These are phyloP conservation scores for Hypoxylon sp. DNA, from an alignment of 2,329 filamentous ascomycete genomes.

Conservation along the genomic window DNA sequence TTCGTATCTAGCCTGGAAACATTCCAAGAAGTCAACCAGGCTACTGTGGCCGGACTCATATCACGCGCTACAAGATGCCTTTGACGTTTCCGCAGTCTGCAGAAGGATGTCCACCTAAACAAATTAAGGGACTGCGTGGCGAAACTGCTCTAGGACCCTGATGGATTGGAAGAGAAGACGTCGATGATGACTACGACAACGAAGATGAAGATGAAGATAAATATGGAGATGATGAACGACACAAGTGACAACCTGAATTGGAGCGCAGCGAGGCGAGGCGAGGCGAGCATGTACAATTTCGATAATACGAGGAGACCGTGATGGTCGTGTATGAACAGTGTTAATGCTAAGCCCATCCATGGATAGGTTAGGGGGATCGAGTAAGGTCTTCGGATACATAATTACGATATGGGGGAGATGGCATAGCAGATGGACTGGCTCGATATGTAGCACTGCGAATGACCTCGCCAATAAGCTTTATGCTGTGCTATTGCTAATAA, in stretches of 20 bases:
- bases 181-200: constrained; percentile 9
- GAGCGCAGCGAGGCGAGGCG: not conserved
- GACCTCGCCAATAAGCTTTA: not conserved
- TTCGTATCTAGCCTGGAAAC: constrained; percentile 39
- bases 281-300: not conserved
- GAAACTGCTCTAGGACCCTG: constrained; percentile 8
- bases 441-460: not conserved
- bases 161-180: constrained; percentile 15
- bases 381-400: constrained; percentile 11
- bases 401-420: constrained; percentile 3
- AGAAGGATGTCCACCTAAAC: constrained; percentile 20
- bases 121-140: constrained; percentile 21
- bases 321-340: constrained; percentile 28
- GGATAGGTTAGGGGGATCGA: not conserved
- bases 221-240: not conserved
- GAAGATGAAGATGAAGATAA: not conserved
- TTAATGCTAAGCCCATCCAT: constrained; percentile 11
- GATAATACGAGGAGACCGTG: constrained; percentile 7
- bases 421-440: not conserved
- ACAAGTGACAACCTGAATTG: not conserved
- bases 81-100: constrained; percentile 28
- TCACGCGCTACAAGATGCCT: constrained; percentile 22
- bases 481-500: constrained; percentile 15
- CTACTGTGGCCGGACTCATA: constrained; percentile 28
- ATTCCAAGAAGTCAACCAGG: constrained; percentile 37